A percentile compares a stretch with the other conserved stretches of the same genome.
Conservation (phyloP, 345 rosid genomes). For the Arabidopsis arenosa region DNA sequence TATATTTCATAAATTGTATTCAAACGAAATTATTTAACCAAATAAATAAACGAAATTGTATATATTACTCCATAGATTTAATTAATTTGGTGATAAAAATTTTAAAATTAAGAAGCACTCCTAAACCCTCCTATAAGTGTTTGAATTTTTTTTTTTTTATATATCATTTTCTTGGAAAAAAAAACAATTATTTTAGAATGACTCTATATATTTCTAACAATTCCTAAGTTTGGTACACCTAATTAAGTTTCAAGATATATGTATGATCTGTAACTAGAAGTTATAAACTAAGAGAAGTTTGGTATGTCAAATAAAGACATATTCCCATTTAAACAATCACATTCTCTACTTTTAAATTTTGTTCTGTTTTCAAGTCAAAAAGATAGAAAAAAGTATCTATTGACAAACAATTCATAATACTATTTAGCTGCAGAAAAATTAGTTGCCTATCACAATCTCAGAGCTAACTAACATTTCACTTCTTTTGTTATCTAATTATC, state of each 20-base stretch:
- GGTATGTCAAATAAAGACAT: constrained; percentile 27
- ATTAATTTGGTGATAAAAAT: no score
- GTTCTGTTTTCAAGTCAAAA: constrained; percentile 34
- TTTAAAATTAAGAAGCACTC: no score
- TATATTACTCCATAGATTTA: no score
- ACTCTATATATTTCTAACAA: no score
- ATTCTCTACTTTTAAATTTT: constrained; percentile 29
- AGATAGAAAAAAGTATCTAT: constrained; percentile 17
- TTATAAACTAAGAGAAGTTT: constrained; percentile 28
- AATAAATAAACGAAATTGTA: no score
- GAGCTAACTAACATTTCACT: constrained; percentile 32
- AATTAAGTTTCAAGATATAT: constrained; percentile 28
- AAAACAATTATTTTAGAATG: no score
- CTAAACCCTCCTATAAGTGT: no score
- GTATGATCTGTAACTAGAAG: not conserved
- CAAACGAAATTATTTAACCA: no score
- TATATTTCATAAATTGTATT: no score
- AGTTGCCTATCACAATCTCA: constrained; percentile 39
- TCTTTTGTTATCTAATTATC: constrained; percentile 24
- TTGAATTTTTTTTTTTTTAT: no score
- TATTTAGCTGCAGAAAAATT: constrained; percentile 40
- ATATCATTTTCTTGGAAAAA: no score
- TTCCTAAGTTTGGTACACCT: constrained; percentile 18
- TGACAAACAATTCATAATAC: constrained; percentile 31
- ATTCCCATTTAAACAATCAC: constrained; percentile 8